Evolutionary conservation across 495 filamentous ascomycete species (phyloP).

Genomic region (Tuber borchii): DNA sequence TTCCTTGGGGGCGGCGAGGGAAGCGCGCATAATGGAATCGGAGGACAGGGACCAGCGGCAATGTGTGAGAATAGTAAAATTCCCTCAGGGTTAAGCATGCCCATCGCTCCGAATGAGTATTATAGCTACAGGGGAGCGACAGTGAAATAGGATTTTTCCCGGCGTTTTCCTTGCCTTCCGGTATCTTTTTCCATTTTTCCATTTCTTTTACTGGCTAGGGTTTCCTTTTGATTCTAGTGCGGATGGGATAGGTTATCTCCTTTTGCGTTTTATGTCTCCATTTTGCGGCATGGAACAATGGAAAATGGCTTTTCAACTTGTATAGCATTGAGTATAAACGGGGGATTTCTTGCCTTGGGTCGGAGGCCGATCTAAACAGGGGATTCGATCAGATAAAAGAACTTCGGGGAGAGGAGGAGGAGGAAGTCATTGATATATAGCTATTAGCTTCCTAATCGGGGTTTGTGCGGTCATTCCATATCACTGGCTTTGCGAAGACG

Average conservation of each 20-base stretch:
- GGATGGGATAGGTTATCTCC: conserved; percentile 2
- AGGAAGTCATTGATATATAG: not conserved
- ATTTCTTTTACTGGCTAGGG: not conserved
- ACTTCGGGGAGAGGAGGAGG: not conserved
- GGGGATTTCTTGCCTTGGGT: not conserved
- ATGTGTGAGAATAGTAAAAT: not conserved
- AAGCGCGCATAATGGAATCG: conserved; percentile 34
- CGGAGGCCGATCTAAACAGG: not conserved
- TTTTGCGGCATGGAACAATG: conserved; percentile 6
- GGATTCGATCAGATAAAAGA: not conserved
- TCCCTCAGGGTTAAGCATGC: conserved; percentile 26
- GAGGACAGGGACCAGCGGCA: conserved; percentile 34
- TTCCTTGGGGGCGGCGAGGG: conserved; percentile 37
- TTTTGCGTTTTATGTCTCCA: not conserved
- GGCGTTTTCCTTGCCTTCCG: not conserved
- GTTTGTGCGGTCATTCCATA: too few relatives aligned
- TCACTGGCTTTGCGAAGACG: too few relatives aligned
- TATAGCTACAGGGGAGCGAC: conserved; percentile 23
- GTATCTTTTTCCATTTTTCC: not conserved
- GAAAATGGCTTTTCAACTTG: not conserved
- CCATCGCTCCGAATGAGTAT: conserved; percentile 29
- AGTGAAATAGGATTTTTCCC: conserved; percentile 8
- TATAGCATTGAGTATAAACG: not conserved
- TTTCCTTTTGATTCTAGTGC: not conserved
- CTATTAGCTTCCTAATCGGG: too few relatives aligned